Conservation (phyloP, 1,284 basidiomycete species). For the Meripilus lineatus region DNA sequence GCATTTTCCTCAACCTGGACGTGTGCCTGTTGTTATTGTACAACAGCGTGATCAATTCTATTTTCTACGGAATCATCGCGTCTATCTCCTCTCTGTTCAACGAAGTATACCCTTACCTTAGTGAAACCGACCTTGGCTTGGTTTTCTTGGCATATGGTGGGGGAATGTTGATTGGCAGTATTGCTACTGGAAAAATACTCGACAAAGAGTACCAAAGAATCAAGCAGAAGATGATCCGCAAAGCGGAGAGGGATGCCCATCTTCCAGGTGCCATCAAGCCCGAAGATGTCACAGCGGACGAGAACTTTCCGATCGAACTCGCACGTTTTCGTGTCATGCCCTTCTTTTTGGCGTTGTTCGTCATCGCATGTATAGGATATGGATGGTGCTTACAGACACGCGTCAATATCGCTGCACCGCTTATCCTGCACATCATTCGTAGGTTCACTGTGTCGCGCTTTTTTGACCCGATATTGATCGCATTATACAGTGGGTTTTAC, state of each 20-base stretch:
- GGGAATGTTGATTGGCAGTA: constrained; percentile 48
- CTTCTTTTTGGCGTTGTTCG: constrained; percentile 35
- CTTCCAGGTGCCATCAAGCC: constrained; percentile 13
- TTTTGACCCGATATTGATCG: constrained; percentile 8
- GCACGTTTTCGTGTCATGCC: constrained; percentile 46
- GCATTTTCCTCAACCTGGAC: constrained; percentile 53
- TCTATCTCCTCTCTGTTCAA: constrained; percentile 63
- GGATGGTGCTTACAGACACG: constrained; percentile 57
- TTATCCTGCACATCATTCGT: constrained; percentile 56
- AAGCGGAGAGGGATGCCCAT: constrained; percentile 19
- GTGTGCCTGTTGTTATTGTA: constrained; percentile 56
- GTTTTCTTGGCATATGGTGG: constrained; percentile 68
- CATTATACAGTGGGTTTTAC: constrained; percentile 58
- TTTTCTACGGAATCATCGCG: constrained; percentile 62
- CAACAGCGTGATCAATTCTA: constrained; percentile 52
- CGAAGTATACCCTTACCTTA: constrained; percentile 53
- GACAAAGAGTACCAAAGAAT: constrained; percentile 50
- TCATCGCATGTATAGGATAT: constrained; percentile 46
- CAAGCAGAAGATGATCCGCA: constrained; percentile 26
- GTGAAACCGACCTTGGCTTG: constrained; percentile 59
- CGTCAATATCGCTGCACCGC: constrained; percentile 49
- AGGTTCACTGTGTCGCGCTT: constrained; percentile 21
- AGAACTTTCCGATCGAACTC: constrained; percentile 53
- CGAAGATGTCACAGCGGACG: constrained; percentile 28
- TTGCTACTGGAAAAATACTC: constrained; percentile 45